phyloP scores from a whole-genome alignment of 1,284 basidiomycete species.

The Fomitopsis pinicola region DNA sequence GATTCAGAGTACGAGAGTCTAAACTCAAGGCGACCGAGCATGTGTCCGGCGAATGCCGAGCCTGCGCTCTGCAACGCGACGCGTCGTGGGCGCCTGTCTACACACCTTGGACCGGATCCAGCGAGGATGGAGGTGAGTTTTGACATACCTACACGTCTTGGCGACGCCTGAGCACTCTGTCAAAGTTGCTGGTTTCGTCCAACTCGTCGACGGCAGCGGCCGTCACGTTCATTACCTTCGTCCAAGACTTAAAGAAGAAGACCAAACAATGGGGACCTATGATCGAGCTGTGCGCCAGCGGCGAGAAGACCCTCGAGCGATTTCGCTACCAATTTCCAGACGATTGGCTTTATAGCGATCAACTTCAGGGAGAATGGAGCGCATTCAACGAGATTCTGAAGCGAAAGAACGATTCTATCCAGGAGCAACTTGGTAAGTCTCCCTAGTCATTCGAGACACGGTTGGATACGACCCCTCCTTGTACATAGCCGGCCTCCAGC shows the following conservation, averaged over 20 bases:
- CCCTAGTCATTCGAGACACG: background rate
- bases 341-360: constrained; percentile 98
- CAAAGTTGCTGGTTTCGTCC: constrained; percentile 42
- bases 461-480: background rate
- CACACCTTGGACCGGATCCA: constrained; percentile 16
- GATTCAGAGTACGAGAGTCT: constrained; percentile 8
- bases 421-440: constrained; percentile 85
- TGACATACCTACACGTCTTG: background rate
- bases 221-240: constrained; percentile 98
- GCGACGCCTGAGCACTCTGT: background rate
- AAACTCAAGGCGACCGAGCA: background rate
- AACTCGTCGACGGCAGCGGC: constrained; percentile 93
- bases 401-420: constrained; percentile 97
- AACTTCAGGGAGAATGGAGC: constrained; percentile 96
- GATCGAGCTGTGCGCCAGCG: constrained; percentile 90
- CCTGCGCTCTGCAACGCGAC: constrained; percentile 20
- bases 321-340: constrained; percentile 96
- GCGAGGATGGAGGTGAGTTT: constrained; percentile 31
- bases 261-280: constrained; percentile 96
- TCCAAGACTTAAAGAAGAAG: constrained; percentile 97
- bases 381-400: constrained; percentile 98
- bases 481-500: constrained; percentile 80
- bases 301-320: constrained; percentile 95
- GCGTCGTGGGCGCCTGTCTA: constrained; percentile 20
- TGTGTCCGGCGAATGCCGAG: constrained; percentile 18